Conservation (phyloP, 768 basidiomycete genomes). For the Porphyrellus cyaneotinctus region DNA sequence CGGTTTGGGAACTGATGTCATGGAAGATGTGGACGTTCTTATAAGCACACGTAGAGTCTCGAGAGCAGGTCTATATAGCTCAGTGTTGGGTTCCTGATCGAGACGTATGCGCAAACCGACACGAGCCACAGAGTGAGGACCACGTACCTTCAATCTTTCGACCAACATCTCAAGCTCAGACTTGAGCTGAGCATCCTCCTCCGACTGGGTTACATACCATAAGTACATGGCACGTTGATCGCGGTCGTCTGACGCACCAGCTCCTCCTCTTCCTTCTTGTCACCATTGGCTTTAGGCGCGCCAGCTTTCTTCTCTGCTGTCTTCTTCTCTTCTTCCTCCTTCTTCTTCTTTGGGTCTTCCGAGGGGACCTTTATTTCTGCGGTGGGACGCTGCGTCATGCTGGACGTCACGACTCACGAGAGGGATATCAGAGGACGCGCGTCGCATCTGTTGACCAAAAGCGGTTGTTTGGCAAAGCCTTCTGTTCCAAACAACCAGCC, state of each 20-base stretch:
- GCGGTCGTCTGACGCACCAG: conserved; percentile 52
- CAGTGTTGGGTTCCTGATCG: conserved; percentile 78
- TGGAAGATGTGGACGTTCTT: conserved; percentile 93
- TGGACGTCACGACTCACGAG: conserved; percentile 10
- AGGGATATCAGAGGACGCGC: conserved; percentile 27
- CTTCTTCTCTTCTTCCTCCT: conserved; percentile 39
- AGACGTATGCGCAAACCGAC: conserved; percentile 14
- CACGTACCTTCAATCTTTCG: conserved; percentile 80
- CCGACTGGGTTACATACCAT: conserved; percentile 53
- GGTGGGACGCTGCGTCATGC: conserved; percentile 58
- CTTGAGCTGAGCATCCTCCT: conserved; percentile 92
- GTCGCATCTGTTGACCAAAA: conserved; percentile 25
- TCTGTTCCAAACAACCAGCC: conserved; percentile 31
- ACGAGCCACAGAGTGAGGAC: neutral
- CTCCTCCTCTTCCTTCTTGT: conserved; percentile 62
- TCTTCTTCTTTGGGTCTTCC: conserved; percentile 74
- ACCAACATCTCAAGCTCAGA: conserved; percentile 96
- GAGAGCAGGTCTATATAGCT: conserved; percentile 83
- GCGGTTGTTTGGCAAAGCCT: conserved; percentile 30
- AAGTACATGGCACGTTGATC: conserved; percentile 9
- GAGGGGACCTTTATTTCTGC: conserved; percentile 62
- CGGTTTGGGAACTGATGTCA: conserved; percentile 99
- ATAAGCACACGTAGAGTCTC: conserved; percentile 93
- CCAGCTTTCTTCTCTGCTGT: conserved; percentile 49
- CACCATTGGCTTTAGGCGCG: conserved; percentile 52